These are phyloP conservation scores for Clohesyomyces aquaticus DNA, from an alignment of 495 filamentous ascomycete species.

Conservation along the genomic window DNA sequence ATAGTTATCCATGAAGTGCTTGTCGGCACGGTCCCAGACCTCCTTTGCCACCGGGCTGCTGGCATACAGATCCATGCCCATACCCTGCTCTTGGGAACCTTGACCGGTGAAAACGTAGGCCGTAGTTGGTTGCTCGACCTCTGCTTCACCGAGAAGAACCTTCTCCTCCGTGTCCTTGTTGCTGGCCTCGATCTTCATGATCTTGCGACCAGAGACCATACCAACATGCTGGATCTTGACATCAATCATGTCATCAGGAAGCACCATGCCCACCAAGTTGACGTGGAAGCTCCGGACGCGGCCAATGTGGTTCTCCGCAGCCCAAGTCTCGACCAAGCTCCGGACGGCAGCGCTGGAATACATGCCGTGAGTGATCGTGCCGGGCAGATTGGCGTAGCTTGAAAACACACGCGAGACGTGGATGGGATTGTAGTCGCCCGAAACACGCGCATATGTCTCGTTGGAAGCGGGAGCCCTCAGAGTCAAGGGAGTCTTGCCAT, in stretches of 20 bases:
- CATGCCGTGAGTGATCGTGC: slow-evolving; percentile 99
- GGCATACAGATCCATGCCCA: slow-evolving; percentile 98
- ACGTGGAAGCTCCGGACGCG: slow-evolving; percentile 97
- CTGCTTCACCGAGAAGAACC: slow-evolving; percentile 90
- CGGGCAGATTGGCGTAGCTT: slow-evolving; percentile 89
- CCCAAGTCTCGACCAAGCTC: slow-evolving; percentile 98
- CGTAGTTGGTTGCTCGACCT: slow-evolving; percentile 97
- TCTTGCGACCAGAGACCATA: slow-evolving; percentile 97
- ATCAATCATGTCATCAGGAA: slow-evolving; percentile 92
- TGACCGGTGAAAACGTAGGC: slow-evolving; percentile 98
- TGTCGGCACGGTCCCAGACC: slow-evolving; percentile 97
- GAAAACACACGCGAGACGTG: slow-evolving; percentile 97
- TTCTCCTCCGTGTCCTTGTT: slow-evolving; percentile 96
- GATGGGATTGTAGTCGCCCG: slow-evolving; percentile 98
- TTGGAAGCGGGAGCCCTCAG: slow-evolving; percentile 94
- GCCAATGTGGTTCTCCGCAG: slow-evolving; percentile 96
- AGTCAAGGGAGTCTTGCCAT: slow-evolving; percentile 83
- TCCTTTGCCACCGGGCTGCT: slow-evolving; percentile 92
- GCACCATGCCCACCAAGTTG: slow-evolving; percentile 93
- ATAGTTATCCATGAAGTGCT: slow-evolving; percentile 98
- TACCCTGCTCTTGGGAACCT: slow-evolving; percentile 96
- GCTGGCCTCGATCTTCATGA: slow-evolving; percentile 95
- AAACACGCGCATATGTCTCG: slow-evolving; percentile 96
- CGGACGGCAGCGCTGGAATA: slow-evolving; percentile 98
- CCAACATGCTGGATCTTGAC: slow-evolving; percentile 94